These are phyloP conservation scores for Gnomoniopsis smithogilvyi DNA, from an alignment of 2,329 filamentous ascomycete genomes.

Conservation along the genomic window DNA sequence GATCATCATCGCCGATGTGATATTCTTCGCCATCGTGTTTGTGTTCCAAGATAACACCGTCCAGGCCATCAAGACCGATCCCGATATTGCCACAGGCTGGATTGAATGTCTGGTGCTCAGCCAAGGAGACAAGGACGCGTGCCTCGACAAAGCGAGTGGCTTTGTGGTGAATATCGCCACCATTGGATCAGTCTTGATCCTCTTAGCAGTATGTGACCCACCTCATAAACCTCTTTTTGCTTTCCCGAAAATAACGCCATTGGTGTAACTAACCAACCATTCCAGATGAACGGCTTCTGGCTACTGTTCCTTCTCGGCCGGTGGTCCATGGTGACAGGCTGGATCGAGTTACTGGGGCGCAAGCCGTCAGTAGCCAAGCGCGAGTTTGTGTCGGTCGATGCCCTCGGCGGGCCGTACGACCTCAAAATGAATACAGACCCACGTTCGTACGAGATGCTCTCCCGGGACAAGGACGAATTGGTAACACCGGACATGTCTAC, in stretches of 20 bases:
- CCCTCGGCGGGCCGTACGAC: slow-evolving; percentile 46
- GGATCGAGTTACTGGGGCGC: slow-evolving; percentile 63
- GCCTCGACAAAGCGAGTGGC: slow-evolving; percentile 54
- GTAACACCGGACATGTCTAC: slow-evolving; percentile 43
- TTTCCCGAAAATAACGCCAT: not conserved
- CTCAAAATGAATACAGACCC: slow-evolving; percentile 52
- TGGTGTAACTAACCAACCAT: slow-evolving; percentile 11
- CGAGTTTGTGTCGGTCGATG: slow-evolving; percentile 89
- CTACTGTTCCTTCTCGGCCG: slow-evolving; percentile 77
- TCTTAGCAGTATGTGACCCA: slow-evolving; percentile 65
- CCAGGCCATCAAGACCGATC: slow-evolving; percentile 52
- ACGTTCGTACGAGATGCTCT: slow-evolving; percentile 80
- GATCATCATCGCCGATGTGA: slow-evolving; percentile 85
- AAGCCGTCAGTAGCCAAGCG: slow-evolving; percentile 53
- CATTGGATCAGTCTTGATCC: slow-evolving; percentile 75
- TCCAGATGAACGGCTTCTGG: slow-evolving; percentile 79
- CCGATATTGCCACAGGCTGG: slow-evolving; percentile 59
- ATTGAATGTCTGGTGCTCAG: slow-evolving; percentile 63
- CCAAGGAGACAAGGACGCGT: slow-evolving; percentile 61
- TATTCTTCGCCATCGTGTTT: slow-evolving; percentile 92
- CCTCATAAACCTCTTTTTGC: not conserved
- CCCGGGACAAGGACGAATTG: slow-evolving; percentile 47
- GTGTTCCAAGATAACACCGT: slow-evolving; percentile 79
- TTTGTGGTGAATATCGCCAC: slow-evolving; percentile 74
- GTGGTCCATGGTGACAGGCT: slow-evolving; percentile 80